A percentile compares a stretch with the other conserved stretches of the same genome.
Conservation (phyloP, 768 basidiomycete genomes). For the Russula brevipes region DNA sequence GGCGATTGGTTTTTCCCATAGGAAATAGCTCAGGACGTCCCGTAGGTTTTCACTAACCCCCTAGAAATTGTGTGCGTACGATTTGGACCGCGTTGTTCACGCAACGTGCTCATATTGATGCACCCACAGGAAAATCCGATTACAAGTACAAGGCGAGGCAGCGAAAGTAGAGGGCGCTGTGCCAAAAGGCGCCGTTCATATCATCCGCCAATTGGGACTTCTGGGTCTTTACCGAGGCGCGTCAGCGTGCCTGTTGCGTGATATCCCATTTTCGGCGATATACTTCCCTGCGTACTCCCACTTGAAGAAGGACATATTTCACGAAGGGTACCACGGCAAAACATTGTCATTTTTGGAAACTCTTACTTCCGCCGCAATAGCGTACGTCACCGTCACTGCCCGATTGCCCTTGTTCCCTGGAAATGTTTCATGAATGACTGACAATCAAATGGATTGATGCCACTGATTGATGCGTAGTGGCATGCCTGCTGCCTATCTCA, state of each 20-base stretch:
- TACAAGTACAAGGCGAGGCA: slow-evolving; percentile 94
- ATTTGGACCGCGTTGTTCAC: not conserved
- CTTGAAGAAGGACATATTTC: slow-evolving; percentile 88
- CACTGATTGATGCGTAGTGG: slow-evolving; percentile 51
- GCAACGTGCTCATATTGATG: not conserved
- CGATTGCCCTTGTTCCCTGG: not conserved
- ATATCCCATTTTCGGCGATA: slow-evolving; percentile 96
- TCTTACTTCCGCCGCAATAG: slow-evolving; percentile 72
- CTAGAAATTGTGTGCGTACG: slow-evolving; percentile 82
- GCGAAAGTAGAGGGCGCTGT: slow-evolving; percentile 78
- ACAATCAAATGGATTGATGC: slow-evolving; percentile 15
- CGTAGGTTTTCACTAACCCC: slow-evolving; percentile 93
- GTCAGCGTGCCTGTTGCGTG: slow-evolving; percentile 86
- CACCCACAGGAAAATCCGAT: slow-evolving; percentile 71
- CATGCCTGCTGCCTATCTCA: slow-evolving; percentile 95
- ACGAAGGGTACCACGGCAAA: slow-evolving; percentile 94
- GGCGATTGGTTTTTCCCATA: not conserved
- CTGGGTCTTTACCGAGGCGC: slow-evolving; percentile 92
- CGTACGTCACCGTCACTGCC: slow-evolving; percentile 45
- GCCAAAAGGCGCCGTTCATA: slow-evolving; percentile 85
- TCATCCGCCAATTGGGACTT: slow-evolving; percentile 87
- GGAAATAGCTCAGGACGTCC: slow-evolving; percentile 4
- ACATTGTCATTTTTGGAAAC: slow-evolving; percentile 88
- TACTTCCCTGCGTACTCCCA: slow-evolving; percentile 88
- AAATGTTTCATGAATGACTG: slow-evolving; percentile 15